phyloP scores from a whole-genome alignment of 805 yeast species.

The Sugiyamaella smithiae region DNA sequence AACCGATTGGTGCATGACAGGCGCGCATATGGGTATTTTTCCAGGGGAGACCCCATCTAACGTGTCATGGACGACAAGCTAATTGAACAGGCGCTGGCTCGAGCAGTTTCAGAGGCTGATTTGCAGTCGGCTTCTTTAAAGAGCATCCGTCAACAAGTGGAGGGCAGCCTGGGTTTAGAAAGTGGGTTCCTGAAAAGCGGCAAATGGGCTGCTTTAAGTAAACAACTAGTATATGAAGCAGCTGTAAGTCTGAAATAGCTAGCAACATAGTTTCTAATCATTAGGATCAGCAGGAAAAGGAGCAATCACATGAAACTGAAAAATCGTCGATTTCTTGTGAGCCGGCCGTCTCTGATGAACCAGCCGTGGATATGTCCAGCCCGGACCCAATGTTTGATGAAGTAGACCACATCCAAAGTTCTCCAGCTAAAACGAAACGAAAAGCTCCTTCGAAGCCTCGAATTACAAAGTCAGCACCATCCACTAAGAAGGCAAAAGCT shows the following conservation, averaged over 20 bases:
- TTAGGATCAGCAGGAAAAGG: no score
- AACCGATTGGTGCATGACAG: not conserved
- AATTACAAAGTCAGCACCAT: not conserved
- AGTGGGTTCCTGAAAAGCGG: slow-evolving; percentile 19
- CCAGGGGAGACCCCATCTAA: no score
- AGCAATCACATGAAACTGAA: no score
- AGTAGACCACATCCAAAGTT: not conserved
- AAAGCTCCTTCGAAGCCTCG: not conserved
- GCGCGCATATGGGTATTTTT: not conserved
- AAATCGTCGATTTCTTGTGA: no score
- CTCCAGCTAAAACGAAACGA: not conserved
- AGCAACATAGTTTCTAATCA: no score
- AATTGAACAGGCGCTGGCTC: slow-evolving; percentile 11
- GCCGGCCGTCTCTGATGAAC: no score
- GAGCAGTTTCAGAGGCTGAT: slow-evolving; percentile 21
- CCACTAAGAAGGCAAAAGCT: not conserved
- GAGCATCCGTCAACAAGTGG: slow-evolving; percentile 21
- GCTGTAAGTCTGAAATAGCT: slow-evolving; percentile 19
- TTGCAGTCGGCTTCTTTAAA: slow-evolving; percentile 22
- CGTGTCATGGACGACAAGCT: slow-evolving; percentile 6
- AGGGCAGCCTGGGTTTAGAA: slow-evolving; percentile 16
- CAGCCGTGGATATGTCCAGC: not conserved
- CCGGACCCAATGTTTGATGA: not conserved
- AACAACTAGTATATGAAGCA: slow-evolving; percentile 18
- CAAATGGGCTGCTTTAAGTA: slow-evolving; percentile 20